phyloP scores from a whole-genome alignment of 352 stramenopile genomes.

The Globisporangium paddicum region DNA sequence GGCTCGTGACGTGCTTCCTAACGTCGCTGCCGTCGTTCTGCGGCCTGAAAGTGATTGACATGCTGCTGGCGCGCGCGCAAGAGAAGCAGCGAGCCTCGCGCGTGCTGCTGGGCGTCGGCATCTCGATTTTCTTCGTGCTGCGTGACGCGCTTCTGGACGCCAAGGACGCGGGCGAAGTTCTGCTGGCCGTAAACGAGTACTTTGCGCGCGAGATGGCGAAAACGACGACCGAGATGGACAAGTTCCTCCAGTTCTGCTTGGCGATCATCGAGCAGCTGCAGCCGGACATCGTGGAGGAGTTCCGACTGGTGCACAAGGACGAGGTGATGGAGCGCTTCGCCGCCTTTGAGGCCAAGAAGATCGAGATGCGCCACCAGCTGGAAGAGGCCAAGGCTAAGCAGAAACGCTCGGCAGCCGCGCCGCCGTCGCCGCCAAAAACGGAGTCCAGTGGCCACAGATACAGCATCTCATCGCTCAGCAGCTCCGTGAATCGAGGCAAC shows the following conservation, averaged over 20 bases:
- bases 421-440: slow-evolving; percentile 49
- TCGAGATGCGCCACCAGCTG: slow-evolving; percentile 79
- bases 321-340: slow-evolving; percentile 80
- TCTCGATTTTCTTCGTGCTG: slow-evolving; percentile 75
- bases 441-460: slow-evolving; percentile 33
- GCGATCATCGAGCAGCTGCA: slow-evolving; percentile 69
- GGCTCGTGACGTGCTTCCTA: slow-evolving; percentile 84
- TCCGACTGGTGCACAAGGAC: slow-evolving; percentile 71
- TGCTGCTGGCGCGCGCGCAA: slow-evolving; percentile 55
- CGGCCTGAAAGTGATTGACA: slow-evolving; percentile 76
- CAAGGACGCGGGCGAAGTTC: slow-evolving; percentile 73
- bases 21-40: slow-evolving; percentile 67
- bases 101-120: slow-evolving; percentile 65
- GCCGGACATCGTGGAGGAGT: slow-evolving; percentile 65
- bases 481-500: slow-evolving; percentile 20
- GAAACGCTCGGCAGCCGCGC: slow-evolving; percentile 29
- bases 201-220: slow-evolving; percentile 69
- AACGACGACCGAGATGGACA: slow-evolving; percentile 63
- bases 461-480: slow-evolving; percentile 32
- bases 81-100: slow-evolving; percentile 66
- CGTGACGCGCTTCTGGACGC: slow-evolving; percentile 51
- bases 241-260: slow-evolving; percentile 57
- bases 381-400: slow-evolving; percentile 61
- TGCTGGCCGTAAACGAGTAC: slow-evolving; percentile 77
- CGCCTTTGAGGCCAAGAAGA: slow-evolving; percentile 80